Evolutionary conservation across 2,329 filamentous ascomycete genomes (phyloP), one percentile per base, ranked within the genome.

Genomic region (Paracamarosporium sp.): DNA sequence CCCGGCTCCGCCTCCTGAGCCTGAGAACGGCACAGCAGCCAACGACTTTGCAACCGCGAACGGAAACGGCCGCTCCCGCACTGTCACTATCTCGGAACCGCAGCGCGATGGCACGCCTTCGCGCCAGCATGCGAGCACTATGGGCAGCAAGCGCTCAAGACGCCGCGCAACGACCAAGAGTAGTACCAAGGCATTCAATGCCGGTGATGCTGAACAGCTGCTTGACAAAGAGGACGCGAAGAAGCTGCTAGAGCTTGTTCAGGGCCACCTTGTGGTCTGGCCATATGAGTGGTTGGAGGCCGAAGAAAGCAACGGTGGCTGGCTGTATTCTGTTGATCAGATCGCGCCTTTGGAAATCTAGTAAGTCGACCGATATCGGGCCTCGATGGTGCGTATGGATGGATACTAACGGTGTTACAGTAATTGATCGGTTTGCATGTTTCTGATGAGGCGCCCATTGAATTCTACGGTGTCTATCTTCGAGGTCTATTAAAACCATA

Each of bases 321-420:
- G 95, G 95, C 85, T 97, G 61, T 98, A 97, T 79, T 92, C 94
- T 72, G 92, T 98, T 55, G 95, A 99, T 76, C 90, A 96, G 76
- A 89, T 99, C 74, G 96, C 95, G 68, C 95, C 95, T 55, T 83
- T 99, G 78, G 93, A 97, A 80, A 98, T 99, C 71, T 99, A 99
- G 91, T 70, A 55, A 68, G 67, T 67, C 24, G 20, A 11, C 31
- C n/a, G n/a, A n/a, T n/a, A n/a, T n/a, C n/a, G 13, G 31, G 30
- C 17, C 25, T 27, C 9, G 2, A 17, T 25, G 20, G 41, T 25
- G 17, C 11, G 8, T 17, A 17, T 17, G 43, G 12, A 3, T 5
- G 13, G n/a, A 25, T 27, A 31, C 55, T 57, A 46, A 53, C 46
- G 15, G 35, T 11, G 25, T 28, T 28, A 28, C 38, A 56, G 53